These are phyloP conservation scores for Polytolypa hystricis DNA, from an alignment of 2,329 filamentous ascomycete species.

Conservation along the genomic window DNA sequence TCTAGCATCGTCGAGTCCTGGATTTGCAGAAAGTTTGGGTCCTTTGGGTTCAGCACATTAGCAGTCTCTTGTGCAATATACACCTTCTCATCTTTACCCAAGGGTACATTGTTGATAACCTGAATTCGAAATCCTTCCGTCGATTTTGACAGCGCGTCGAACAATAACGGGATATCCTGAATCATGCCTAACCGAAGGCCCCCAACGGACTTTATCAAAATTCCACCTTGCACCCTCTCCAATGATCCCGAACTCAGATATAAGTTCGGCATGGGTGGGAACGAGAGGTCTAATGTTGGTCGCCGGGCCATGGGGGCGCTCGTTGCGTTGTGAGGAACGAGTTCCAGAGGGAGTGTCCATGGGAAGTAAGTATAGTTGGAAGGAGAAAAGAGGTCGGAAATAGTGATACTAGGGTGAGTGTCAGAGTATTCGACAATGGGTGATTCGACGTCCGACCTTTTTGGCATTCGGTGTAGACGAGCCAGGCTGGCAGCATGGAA, in stretches of 20 bases:
- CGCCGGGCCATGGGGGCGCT: slow-evolving; percentile 62
- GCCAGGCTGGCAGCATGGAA: slow-evolving; percentile 84
- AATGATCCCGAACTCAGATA: slow-evolving; percentile 38
- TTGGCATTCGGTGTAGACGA: slow-evolving; percentile 64
- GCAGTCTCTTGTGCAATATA: slow-evolving; percentile 68
- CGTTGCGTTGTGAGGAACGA: slow-evolving; percentile 67
- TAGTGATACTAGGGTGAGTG: slow-evolving; percentile 44
- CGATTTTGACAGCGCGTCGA: slow-evolving; percentile 11
- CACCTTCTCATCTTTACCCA: slow-evolving; percentile 81
- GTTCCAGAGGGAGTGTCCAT: slow-evolving; percentile 71
- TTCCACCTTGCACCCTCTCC: slow-evolving; percentile 47
- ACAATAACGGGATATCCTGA: slow-evolving; percentile 30
- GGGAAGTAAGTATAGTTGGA: slow-evolving; percentile 81
- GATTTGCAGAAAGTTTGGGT: slow-evolving; percentile 73
- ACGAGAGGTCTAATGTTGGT: slow-evolving; percentile 59
- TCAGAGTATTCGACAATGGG: slow-evolving; percentile 43
- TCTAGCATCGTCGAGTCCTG: slow-evolving; percentile 64
- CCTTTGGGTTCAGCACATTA: slow-evolving; percentile 52
- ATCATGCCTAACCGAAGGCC: slow-evolving; percentile 45
- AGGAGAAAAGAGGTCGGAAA: slow-evolving; percentile 46
- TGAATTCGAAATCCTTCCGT: slow-evolving; percentile 48
- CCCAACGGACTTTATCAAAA: slow-evolving; percentile 50
- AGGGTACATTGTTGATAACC: slow-evolving; percentile 65
- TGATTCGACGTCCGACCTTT: slow-evolving; percentile 45
- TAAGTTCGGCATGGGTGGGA: slow-evolving; percentile 45